Evolutionary conservation across 192 early-diverging fungal genomes (phyloP).

Genomic region (Phycomyces blakesleeanus): DNA sequence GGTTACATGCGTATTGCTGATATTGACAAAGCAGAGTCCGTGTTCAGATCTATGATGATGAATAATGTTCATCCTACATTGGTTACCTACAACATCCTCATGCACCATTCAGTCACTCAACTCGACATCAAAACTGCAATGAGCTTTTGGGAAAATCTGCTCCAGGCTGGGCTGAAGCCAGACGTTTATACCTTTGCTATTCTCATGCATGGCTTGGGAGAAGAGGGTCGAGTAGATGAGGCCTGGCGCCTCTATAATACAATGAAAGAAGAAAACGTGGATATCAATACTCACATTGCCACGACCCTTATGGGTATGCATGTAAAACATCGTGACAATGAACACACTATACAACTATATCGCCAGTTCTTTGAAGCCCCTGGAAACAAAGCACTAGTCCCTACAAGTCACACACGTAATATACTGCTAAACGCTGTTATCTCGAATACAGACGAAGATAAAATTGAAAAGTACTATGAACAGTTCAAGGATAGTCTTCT

Average conservation of each 20-base stretch:
- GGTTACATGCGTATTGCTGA: conserved; percentile 27
- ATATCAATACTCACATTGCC: conserved; percentile 16
- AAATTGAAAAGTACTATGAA: conserved; percentile 20
- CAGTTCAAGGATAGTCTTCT: conserved; percentile 8
- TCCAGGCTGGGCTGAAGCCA: conserved; percentile 27
- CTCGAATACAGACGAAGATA: conserved; percentile 2
- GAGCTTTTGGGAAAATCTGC: conserved; percentile 30
- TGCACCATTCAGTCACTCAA: conserved; percentile 31
- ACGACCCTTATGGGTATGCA: conserved; percentile 35
- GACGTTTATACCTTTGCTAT: conserved; percentile 39
- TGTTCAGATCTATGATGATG: conserved; percentile 35
- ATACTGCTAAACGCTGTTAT: conserved; percentile 31
- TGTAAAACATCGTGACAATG: conserved; percentile 26
- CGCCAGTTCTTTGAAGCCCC: conserved; percentile 20
- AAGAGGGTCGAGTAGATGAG: conserved; percentile 24
- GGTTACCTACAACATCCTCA: conserved; percentile 40
- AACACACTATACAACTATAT: conserved; percentile 25
- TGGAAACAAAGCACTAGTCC: background rate
- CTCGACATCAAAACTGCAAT: conserved; percentile 35
- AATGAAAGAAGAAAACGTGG: conserved; percentile 24
- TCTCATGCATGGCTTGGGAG: conserved; percentile 32
- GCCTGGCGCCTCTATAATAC: conserved; percentile 32
- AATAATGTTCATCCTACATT: conserved; percentile 29
- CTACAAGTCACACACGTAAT: conserved; percentile 21
- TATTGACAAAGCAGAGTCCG: conserved; percentile 28